Evolutionary conservation across 75 land plant species (phyloP).

Genomic region (Larix kaempferi): DNA sequence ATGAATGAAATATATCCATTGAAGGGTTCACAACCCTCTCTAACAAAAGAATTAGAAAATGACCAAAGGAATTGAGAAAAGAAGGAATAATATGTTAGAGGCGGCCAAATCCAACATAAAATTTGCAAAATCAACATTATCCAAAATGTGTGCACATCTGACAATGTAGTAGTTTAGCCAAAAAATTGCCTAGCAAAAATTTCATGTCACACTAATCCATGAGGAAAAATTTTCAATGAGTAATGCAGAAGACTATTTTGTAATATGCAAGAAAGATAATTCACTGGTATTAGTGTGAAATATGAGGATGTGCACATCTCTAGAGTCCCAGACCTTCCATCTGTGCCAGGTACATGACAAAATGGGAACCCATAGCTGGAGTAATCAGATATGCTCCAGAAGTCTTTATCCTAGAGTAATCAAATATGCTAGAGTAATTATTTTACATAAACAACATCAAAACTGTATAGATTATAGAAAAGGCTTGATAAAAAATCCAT

Average conservation of each 20-base stretch:
- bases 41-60: neutral
- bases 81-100: neutral
- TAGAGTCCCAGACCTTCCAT: conserved; percentile 63
- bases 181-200: neutral
- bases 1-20: neutral
- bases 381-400: conserved; percentile 84
- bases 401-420: conserved; percentile 85
- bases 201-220: neutral
- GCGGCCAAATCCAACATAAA: neutral
- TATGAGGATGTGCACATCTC: neutral
- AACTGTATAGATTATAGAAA: neutral
- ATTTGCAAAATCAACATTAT: neutral
- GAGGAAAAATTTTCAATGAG: neutral
- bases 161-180: neutral
- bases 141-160: neutral
- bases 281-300: conserved; percentile 1
- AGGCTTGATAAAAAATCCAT: neutral
- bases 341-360: conserved; percentile 86
- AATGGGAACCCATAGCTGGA: conserved; percentile 92
- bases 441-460: neutral
- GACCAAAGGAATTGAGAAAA: neutral
- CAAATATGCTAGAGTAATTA: conserved; percentile 43
- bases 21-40: neutral
- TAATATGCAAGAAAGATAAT: neutral
- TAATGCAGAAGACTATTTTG: neutral